Percentiles rank a stretch among this genome's conserved stretches.
Evolutionary conservation across 2,329 filamentous ascomycete genomes (phyloP).

Genomic region (Talaromyces islandicus): DNA sequence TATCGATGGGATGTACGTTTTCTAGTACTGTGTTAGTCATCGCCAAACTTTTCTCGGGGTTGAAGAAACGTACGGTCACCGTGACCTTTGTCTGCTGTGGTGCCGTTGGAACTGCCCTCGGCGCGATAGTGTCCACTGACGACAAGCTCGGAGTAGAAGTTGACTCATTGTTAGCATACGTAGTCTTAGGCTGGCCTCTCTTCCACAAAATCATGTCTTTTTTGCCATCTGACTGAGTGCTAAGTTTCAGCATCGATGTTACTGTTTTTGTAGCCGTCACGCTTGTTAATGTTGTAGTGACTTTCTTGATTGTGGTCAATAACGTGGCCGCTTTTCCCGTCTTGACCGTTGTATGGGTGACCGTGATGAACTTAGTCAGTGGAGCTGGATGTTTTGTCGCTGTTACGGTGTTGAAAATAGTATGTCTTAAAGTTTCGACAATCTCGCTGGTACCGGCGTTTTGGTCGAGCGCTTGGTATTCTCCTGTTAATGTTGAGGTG

Average conservation of each 20-base stretch:
- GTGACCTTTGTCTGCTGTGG: neutral
- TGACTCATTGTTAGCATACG: neutral
- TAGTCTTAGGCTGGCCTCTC: neutral
- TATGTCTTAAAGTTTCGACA: neutral
- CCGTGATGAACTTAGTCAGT: neutral
- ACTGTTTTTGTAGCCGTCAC: neutral
- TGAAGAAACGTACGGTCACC: neutral
- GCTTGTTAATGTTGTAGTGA: neutral
- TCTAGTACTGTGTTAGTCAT: neutral
- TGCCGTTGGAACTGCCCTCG: neutral
- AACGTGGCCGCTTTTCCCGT: neutral
- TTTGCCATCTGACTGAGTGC: neutral
- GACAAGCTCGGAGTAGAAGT: neutral
- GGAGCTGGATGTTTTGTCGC: neutral
- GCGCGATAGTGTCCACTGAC: neutral
- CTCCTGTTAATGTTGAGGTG: neutral
- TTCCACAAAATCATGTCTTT: neutral
- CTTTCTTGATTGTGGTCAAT: neutral
- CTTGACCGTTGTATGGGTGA: neutral
- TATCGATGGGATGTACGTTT: neutral
- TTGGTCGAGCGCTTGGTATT: neutral
- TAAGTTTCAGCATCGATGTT: neutral
- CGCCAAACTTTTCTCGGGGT: neutral
- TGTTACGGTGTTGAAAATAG: neutral
- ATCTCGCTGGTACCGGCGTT: neutral